Percentiles rank a stretch among this genome's conserved stretches.
Conservation (phyloP, 2,329 filamentous ascomycete species). For the Colletotrichum brevisporum region DNA sequence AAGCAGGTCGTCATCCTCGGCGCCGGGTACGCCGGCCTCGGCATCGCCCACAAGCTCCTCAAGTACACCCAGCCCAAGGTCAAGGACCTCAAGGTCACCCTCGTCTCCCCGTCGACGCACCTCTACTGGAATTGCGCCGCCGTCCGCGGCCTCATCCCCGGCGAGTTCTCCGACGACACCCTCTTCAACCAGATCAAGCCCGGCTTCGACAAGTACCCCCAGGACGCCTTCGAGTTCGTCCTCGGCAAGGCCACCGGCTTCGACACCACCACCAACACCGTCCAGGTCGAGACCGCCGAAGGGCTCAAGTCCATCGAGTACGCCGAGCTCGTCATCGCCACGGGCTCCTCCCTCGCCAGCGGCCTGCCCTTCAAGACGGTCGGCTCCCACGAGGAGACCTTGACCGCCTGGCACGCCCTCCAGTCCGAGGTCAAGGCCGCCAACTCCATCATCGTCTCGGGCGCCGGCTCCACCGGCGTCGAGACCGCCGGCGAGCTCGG, state of each 20-base stretch:
- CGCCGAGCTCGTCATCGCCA: constrained; percentile 68
- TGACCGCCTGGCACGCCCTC: constrained; percentile 51
- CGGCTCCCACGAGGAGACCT: constrained; percentile 59
- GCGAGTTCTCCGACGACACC: constrained; percentile 58
- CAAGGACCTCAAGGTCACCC: constrained; percentile 58
- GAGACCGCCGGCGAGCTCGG: constrained; percentile 56
- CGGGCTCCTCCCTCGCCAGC: constrained; percentile 61
- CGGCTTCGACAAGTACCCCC: constrained; percentile 63
- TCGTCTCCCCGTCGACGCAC: constrained; percentile 63
- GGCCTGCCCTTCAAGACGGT: constrained; percentile 63
- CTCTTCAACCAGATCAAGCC: constrained; percentile 56
- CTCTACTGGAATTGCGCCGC: constrained; percentile 66
- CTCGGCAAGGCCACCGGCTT: constrained; percentile 62
- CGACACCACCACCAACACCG: constrained; percentile 56
- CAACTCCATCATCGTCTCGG: constrained; percentile 54
- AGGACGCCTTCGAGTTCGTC: constrained; percentile 66
- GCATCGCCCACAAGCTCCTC: constrained; percentile 65
- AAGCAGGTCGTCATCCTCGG: constrained; percentile 64
- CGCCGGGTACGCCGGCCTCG: constrained; percentile 61
- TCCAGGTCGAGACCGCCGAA: constrained; percentile 56
- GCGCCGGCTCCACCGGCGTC: constrained; percentile 55
- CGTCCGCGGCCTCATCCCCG: constrained; percentile 62
- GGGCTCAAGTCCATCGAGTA: constrained; percentile 59
- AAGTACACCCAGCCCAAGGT: constrained; percentile 53
- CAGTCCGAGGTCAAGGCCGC: constrained; percentile 46